Evolutionary conservation across 208 protist species (phyloP), one percentile per base, ranked within the genome.

Genomic region (Balamuthia mandrillaris): DNA sequence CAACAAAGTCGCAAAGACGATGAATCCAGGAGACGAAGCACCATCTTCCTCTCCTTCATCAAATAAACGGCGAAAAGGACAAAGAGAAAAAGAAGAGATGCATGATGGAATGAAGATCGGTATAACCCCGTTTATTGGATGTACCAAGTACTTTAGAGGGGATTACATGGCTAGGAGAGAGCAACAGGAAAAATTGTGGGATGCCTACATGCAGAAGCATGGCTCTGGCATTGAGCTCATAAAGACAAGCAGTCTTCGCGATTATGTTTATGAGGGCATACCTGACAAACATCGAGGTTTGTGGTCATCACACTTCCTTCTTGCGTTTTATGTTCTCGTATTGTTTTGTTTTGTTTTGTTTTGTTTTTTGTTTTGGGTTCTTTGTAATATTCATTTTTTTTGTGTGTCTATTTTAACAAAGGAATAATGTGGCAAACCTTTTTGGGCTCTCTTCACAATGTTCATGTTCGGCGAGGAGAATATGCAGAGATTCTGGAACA

Each of bases 141-240:
- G n/a, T 37, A 9, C 45, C 3, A 42, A 65, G 16, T 52, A 82
- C 35, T 82, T 82, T 21, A 24, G 74, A 61, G 9, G 39, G n/a
- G 51, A 65, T 35, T 82, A 82, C 37, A 79, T 21, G 27, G 52
- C 58, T 10, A 33, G 52, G 3, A 61, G 45, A 54, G 45, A 82
- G 39, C 60, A 82, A 39, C 75, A 82, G 24, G 45, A 82, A 42
- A 54, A 82, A 31, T 24, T 10, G 3, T 82, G 75, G 75, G 75
- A 82, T 24, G 35, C 60, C 39, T 82, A 82, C 39, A 66, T 82
- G 7, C 60, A 66, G 35, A 82, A 82, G 31, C 60, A 82, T 39
- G 75, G 74, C 61, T 82, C 51, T 47, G 75, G 75, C 37, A 54
- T 47, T 9, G 75, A 82, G 41, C 60, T 82, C 51, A 82, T 82